Percentiles rank a stretch among this genome's conserved stretches.
phyloP scores from a whole-genome alignment of 2,329 filamentous ascomycete genomes.

The Fusarium ramigenum region DNA sequence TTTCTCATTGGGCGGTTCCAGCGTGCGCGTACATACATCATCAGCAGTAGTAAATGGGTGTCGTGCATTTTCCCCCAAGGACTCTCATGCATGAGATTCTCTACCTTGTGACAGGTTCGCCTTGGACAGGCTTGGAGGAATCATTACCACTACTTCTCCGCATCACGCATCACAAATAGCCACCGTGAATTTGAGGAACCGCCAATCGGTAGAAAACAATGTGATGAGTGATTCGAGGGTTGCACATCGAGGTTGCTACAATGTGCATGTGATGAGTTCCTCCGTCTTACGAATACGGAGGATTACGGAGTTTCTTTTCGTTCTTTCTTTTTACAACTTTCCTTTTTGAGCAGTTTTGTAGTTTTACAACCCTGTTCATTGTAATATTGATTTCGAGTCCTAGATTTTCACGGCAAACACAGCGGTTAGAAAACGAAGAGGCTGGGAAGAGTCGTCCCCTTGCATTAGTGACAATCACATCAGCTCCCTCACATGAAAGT shows the following conservation, averaged over 20 bases:
- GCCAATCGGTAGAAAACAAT: slow-evolving; percentile 21
- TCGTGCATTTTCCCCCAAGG: slow-evolving; percentile 37
- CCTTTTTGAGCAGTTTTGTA: slow-evolving; percentile 11
- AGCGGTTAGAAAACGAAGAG: slow-evolving; percentile 2
- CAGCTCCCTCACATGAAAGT: slow-evolving; percentile 16
- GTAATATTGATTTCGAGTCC: slow-evolving; percentile 3
- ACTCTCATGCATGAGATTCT: slow-evolving; percentile 32
- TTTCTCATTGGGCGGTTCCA: slow-evolving; percentile 20
- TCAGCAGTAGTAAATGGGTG: slow-evolving; percentile 28
- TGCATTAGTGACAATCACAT: slow-evolving; percentile 32
- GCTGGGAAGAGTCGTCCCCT: slow-evolving; percentile 15
- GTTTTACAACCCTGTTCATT: slow-evolving; percentile 18
- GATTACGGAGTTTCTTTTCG: slow-evolving; percentile 16
- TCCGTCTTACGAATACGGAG: slow-evolving; percentile 31
- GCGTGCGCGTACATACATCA: slow-evolving; percentile 32
- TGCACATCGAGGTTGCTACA: not conserved
- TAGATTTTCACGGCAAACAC: not conserved
- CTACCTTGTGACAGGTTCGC: slow-evolving; percentile 38
- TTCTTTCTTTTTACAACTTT: slow-evolving; percentile 22
- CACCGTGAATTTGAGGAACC: slow-evolving; percentile 25
- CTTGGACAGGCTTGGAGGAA: not conserved
- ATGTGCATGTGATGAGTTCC: slow-evolving; percentile 24
- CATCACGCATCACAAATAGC: slow-evolving; percentile 23
- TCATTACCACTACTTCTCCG: slow-evolving; percentile 25
- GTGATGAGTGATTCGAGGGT: slow-evolving; percentile 8